Base-by-base conservation (phyloP, 2,329 filamentous ascomycete genomes). In the Shiraia sp. region DNA sequence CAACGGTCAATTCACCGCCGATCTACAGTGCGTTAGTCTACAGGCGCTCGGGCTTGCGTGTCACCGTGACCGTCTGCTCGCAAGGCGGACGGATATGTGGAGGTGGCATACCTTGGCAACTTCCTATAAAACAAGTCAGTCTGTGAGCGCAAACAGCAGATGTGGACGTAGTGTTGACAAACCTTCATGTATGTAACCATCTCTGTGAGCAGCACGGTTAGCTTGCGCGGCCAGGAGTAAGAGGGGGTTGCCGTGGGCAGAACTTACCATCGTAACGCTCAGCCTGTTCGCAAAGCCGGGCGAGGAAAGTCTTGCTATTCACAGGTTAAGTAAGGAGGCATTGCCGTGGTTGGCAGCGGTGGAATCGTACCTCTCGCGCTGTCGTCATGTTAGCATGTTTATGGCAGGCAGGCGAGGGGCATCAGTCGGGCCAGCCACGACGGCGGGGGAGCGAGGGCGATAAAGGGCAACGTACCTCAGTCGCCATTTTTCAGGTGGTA, bases 131-230 rank as follows among this genome's bases (percentile, higher is more conserved):
- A 56, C 46, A 44, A n/a, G 66, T 74, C 49, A 72, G 70, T 56
- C 53, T 54, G 57, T 50, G 42, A 54, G 39, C 32, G 16, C 26
- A 30, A 25, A 13, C 13, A 26, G 14, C 24, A 24, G 34, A n/a
- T n/a, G n/a, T 22, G 13, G 12, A 9, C 23, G 36, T 32, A 15
- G 36, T 35, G 39, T 34, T 33, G 44, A 74, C 80, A 72, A 66
- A 85, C 82, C 81, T 97, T 97, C 93, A 97, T 97, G 81, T 92
- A 96, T 72, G 86, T 90, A 66, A 97, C 92, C 92, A 97, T 97
- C 80, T 97, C 82, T 86, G 63, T 56, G 48, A 53, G 55, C 53
- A 41, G n/a, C 45, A 46, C 60, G 36, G 72, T 68, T 61, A 70
- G 65, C 60, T 58, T 39, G 47, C 50, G 55, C 50, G 43, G 46